phyloP scores from a whole-genome alignment of 2,329 filamentous ascomycete species.

The Cladosporium sp. region DNA sequence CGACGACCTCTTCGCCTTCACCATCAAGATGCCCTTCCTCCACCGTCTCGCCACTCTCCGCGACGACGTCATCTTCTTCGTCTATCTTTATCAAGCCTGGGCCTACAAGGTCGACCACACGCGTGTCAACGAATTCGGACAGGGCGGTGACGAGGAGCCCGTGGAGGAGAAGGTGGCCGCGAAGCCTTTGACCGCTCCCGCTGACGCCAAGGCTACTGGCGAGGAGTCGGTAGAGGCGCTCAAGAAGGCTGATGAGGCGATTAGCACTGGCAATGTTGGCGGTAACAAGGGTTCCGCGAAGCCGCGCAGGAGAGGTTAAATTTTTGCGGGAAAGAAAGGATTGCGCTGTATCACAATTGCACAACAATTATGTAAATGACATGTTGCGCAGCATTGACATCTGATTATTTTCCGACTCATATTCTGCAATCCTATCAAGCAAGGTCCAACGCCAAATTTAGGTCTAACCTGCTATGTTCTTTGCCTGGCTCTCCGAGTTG shows the following conservation, averaged over 20 bases:
- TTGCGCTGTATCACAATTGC: background rate
- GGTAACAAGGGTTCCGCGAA: constrained; percentile 6
- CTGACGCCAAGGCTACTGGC: constrained; percentile 30
- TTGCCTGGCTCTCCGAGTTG: too few relatives aligned
- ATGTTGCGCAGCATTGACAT: background rate
- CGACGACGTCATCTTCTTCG: constrained; percentile 97
- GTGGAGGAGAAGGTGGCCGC: constrained; percentile 53
- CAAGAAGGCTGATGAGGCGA: constrained; percentile 11
- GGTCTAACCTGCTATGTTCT: too few relatives aligned
- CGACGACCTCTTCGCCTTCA: constrained; percentile 97
- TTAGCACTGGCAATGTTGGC: background rate
- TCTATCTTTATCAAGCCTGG: constrained; percentile 94
- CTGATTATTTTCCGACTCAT: background rate
- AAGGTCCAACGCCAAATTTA: background rate
- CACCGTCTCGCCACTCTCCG: constrained; percentile 89
- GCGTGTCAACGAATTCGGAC: constrained; percentile 95
- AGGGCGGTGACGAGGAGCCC: constrained; percentile 89
- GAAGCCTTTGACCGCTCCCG: constrained; percentile 40
- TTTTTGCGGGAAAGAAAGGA: background rate
- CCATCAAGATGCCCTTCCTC: constrained; percentile 97
- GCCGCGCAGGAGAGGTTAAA: constrained; percentile 13
- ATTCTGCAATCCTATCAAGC: background rate
- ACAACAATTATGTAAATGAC: background rate
- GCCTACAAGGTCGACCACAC: constrained; percentile 89
- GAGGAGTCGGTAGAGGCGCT: background rate